Percentiles rank a stretch among this genome's conserved stretches.
Conservation (phyloP, 148 eudicot species). For the Agrostemma githago region DNA sequence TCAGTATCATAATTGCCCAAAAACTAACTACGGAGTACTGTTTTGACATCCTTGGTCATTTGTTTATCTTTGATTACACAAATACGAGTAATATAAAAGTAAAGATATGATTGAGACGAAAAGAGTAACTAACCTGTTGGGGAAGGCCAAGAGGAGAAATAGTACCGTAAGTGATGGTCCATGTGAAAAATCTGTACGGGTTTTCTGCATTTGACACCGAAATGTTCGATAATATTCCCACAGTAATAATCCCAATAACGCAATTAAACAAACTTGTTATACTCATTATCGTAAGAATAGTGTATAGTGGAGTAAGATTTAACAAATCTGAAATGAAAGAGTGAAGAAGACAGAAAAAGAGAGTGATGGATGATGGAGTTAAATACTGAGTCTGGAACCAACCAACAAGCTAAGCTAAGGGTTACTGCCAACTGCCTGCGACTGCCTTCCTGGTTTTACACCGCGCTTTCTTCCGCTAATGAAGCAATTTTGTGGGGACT, state of each 20-base stretch:
- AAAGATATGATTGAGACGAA: too few species aligned
- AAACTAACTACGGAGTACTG: too few species aligned
- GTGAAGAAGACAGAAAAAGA: neutral
- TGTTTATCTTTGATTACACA: too few species aligned
- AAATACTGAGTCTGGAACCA: neutral
- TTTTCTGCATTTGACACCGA: constrained; percentile 56
- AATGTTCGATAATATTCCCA: constrained; percentile 37
- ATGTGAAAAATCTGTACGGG: constrained; percentile 58
- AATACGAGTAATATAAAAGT: too few species aligned
- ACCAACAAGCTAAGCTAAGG: neutral
- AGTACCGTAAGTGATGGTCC: constrained; percentile 84
- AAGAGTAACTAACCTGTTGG: constrained; percentile 52
- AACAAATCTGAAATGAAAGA: too few species aligned
- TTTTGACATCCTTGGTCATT: too few species aligned
- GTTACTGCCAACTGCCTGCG: too few species aligned
- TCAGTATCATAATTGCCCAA: too few species aligned
- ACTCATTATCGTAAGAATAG: constrained; percentile 28
- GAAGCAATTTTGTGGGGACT: constrained; percentile 4
- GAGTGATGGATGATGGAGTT: neutral
- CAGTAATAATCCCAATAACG: constrained; percentile 19
- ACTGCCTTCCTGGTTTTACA: neutral
- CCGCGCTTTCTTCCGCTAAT: neutral
- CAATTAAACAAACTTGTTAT: constrained; percentile 19
- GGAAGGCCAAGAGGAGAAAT: constrained; percentile 69
- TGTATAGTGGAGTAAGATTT: too few species aligned